Percentiles rank a stretch among this genome's conserved stretches.
Evolutionary conservation across 192 early-diverging fungal species (phyloP).

Genomic region (Dissophora ornata): DNA sequence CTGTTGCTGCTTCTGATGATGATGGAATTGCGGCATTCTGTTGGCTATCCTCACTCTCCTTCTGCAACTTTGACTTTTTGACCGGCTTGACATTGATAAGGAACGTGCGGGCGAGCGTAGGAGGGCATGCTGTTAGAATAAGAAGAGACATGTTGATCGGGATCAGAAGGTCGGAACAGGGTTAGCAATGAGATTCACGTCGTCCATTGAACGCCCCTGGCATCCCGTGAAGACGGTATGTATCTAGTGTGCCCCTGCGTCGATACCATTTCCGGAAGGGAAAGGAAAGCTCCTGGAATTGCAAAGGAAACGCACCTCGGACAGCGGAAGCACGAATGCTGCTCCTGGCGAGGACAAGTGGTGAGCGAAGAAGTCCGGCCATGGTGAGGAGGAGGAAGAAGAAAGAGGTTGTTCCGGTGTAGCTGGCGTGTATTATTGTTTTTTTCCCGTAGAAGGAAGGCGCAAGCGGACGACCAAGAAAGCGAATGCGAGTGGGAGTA

Average conservation of each 20-base stretch:
- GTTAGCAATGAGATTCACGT: too few relatives aligned
- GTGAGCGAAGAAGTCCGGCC: slow-evolving; percentile 50
- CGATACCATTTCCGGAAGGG: too few relatives aligned
- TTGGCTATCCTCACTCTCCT: neutral
- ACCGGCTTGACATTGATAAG: slow-evolving; percentile 46
- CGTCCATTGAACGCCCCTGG: too few relatives aligned
- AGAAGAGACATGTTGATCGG: too few relatives aligned
- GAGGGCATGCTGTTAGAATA: slow-evolving; percentile 23
- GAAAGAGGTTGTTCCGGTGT: too few relatives aligned
- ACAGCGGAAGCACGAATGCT: slow-evolving; percentile 32
- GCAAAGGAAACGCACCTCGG: slow-evolving; percentile 25
- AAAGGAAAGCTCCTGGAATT: neutral
- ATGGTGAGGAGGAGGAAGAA: slow-evolving; percentile 8
- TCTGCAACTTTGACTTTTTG: slow-evolving; percentile 22
- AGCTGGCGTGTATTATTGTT: too few relatives aligned
- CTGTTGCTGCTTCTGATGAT: slow-evolving; percentile 12
- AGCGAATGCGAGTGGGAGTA: too few relatives aligned
- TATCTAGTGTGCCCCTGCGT: too few relatives aligned
- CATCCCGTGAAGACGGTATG: too few relatives aligned
- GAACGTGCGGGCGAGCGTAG: slow-evolving; percentile 38
- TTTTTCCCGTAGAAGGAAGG: too few relatives aligned
- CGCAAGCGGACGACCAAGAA: too few relatives aligned
- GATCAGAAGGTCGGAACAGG: too few relatives aligned
- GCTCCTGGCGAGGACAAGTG: slow-evolving; percentile 39
- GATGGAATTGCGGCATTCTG: neutral